Percentiles rank a stretch among this genome's conserved stretches.
These are phyloP conservation scores for Phytomonas serpens DNA, from an alignment of 208 protist genomes.

Conservation along the genomic window DNA sequence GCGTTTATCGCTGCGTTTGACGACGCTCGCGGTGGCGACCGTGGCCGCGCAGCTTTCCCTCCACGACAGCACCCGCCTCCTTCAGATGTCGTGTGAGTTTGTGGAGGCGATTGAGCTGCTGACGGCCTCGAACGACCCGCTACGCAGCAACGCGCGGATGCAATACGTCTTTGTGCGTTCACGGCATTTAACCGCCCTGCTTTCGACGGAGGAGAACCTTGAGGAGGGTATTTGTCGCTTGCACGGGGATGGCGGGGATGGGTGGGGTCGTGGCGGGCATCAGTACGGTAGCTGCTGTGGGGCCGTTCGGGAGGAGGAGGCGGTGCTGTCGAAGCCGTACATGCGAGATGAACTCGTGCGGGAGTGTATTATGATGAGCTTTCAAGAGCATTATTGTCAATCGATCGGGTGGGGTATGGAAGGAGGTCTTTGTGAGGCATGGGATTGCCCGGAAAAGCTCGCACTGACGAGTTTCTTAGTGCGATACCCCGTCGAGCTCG, in stretches of 20 bases:
- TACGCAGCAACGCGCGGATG: slow-evolving; percentile 61
- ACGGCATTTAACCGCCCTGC: slow-evolving; percentile 28
- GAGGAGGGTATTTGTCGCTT: not conserved
- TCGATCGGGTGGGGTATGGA: slow-evolving; percentile 12
- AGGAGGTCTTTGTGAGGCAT: too few relatives aligned
- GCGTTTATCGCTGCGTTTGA: slow-evolving; percentile 34
- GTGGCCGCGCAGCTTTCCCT: slow-evolving; percentile 17
- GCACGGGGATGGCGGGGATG: too few relatives aligned
- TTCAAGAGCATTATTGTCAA: slow-evolving; percentile 72
- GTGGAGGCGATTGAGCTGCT: slow-evolving; percentile 53
- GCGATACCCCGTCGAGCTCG: slow-evolving; percentile 46
- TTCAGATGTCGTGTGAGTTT: slow-evolving; percentile 32
- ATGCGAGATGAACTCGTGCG: slow-evolving; percentile 47
- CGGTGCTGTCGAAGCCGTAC: slow-evolving; percentile 42
- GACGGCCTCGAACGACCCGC: slow-evolving; percentile 35
- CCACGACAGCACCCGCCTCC: slow-evolving; percentile 25
- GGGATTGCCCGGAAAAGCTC: too few relatives aligned
- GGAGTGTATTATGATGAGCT: slow-evolving; percentile 43
- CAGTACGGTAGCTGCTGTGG: slow-evolving; percentile 56
- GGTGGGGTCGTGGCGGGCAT: not conserved
- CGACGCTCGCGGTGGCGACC: slow-evolving; percentile 32
- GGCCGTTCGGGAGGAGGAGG: slow-evolving; percentile 42
- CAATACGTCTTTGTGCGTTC: slow-evolving; percentile 51
- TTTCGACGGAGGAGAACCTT: slow-evolving; percentile 14
- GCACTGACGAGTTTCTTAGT: slow-evolving; percentile 35